Evolutionary conservation across 148 eudicot genomes (phyloP), one percentile per base, ranked within the genome.

Genomic region (Fagopyrum esculentum): DNA sequence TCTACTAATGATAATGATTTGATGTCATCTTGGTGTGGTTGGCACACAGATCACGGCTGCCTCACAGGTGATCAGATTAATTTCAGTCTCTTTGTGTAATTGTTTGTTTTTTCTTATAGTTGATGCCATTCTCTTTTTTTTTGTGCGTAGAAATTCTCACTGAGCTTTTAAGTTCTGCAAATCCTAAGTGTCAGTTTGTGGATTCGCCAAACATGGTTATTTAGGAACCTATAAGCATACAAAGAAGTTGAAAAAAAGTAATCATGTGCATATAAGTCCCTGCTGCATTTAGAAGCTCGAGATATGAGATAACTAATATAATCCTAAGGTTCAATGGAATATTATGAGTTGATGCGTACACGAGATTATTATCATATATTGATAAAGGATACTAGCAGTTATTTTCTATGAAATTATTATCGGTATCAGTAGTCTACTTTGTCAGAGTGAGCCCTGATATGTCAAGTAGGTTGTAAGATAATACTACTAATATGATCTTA

Each of bases 31-130:
- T 94, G 98, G 98, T 94, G 98, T 45, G 97, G 98, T 71, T 94
- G 98, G 98, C 97, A 94, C 81, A 94, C 97, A 45, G 98, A 94
- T 77, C 98, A 91, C 77, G 98, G 98, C 78, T 91, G 97, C 74
- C 92, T 94, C 22, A 94, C 98, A 64, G 98, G 98, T 94, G 73
- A 77, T 74, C 29, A 64, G 47, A 40, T 68, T 73, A 45, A 35
- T 35, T 40, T 66, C 17, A 22, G 15, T 13, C 19, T 40, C 47
- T 15, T 15, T 66, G 46, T 66, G 6, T 66, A 35, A 12, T 40
- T 43, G 45, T 5, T 13, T 43, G 45, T 5, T 40, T 35, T 43
- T 66, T 8, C 45, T 61, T 29, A 13, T 43, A 40, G 9, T 13
- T 66, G 12, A 8, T 9, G 6, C 52, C 9, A 49, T 59, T 56